Conservation (phyloP, 1,284 basidiomycete species). For the Golubevia sp. region DNA sequence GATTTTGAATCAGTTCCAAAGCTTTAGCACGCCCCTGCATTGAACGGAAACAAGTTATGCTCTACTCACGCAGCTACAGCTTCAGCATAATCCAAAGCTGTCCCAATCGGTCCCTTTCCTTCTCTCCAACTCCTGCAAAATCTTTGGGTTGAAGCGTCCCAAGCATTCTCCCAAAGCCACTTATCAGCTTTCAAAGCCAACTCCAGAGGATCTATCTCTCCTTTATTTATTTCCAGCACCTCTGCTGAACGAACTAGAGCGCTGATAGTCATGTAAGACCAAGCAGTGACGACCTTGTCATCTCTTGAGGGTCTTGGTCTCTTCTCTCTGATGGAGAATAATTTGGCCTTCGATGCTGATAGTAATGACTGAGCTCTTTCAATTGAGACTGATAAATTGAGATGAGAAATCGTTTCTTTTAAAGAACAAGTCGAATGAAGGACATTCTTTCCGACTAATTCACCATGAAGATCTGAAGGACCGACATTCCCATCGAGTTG, state of each 20-base stretch:
- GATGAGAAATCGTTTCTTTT: not conserved
- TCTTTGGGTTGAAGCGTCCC: conserved; percentile 3
- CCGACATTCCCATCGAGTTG: conserved; percentile 64
- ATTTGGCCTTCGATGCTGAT: not conserved
- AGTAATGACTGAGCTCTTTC: conserved; percentile 3
- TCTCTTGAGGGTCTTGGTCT: conserved; percentile 64
- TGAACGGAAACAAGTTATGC: not conserved
- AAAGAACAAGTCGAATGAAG: conserved; percentile 4
- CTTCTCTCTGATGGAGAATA: conserved; percentile 17
- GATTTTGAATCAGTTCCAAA: conserved; percentile 40
- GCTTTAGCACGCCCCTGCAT: not conserved
- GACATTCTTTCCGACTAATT: conserved; percentile 56
- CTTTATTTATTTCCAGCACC: conserved; percentile 8
- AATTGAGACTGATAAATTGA: not conserved
- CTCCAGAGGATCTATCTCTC: conserved; percentile 15
- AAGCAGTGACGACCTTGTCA: conserved; percentile 65
- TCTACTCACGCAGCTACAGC: conserved; percentile 11
- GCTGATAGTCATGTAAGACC: conserved; percentile 66
- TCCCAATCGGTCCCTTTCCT: conserved; percentile 48
- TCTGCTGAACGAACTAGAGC: conserved; percentile 12
- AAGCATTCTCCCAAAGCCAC: conserved; percentile 6
- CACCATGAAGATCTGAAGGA: conserved; percentile 63
- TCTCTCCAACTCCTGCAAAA: conserved; percentile 52
- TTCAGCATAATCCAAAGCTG: conserved; percentile 12
- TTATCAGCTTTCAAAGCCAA: conserved; percentile 5